These are phyloP conservation scores for Macrolepiota albuminosa DNA, from an alignment of 768 basidiomycete species.

Conservation along the genomic window DNA sequence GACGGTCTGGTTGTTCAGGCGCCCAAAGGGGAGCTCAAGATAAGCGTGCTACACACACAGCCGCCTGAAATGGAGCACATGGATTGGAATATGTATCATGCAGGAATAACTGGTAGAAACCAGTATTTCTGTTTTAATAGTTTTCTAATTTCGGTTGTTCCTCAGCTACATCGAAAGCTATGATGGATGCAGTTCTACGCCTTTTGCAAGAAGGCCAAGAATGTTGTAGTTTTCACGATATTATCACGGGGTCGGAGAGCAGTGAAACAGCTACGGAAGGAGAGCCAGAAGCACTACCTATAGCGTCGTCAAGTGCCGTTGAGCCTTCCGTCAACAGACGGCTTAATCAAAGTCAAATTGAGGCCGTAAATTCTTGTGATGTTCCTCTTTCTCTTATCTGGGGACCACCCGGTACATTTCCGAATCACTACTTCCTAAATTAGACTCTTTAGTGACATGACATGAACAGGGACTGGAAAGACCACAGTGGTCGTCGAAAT, in stretches of 20 bases:
- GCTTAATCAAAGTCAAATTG: conserved; percentile 53
- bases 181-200: conserved; percentile 56
- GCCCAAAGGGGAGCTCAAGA: conserved; percentile 46
- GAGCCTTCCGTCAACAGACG: not conserved
- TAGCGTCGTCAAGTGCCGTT: not conserved
- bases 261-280: not conserved
- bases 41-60: conserved; percentile 50
- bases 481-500: conserved; percentile 67
- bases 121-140: not conserved
- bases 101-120: conserved; percentile 52
- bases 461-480: conserved; percentile 56
- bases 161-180: conserved; percentile 56
- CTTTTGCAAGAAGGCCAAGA: conserved; percentile 37
- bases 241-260: conserved; percentile 36
- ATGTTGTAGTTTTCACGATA: conserved; percentile 45
- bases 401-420: conserved; percentile 32
- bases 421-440: not conserved
- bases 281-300: not conserved
- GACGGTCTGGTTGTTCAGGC: conserved; percentile 60
- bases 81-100: conserved; percentile 63
- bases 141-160: not conserved
- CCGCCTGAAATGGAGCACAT: conserved; percentile 57
- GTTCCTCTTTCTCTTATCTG: conserved; percentile 23
- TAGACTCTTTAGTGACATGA: not conserved
- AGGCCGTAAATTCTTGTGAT: conserved; percentile 29